Conservation (phyloP, 1,284 basidiomycete species). For the Puccinia novopanici region DNA sequence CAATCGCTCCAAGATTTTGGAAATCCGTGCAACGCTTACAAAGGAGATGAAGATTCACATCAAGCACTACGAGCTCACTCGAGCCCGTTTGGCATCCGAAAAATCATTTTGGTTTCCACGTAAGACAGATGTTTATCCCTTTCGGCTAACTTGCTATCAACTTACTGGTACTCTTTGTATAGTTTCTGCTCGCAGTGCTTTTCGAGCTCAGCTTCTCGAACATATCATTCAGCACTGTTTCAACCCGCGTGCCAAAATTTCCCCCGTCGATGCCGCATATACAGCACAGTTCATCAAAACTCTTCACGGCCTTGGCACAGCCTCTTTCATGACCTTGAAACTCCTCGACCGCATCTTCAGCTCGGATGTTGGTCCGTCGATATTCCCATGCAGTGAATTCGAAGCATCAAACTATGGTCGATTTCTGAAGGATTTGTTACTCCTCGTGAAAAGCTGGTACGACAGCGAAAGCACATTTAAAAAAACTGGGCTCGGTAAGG, state of each 20-base stretch:
- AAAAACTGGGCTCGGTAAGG: constrained; percentile 35
- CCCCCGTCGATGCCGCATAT: constrained; percentile 93
- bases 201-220: constrained; percentile 64
- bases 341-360: constrained; percentile 84
- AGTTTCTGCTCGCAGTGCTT: not conserved
- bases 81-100: constrained; percentile 75
- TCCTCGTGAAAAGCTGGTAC: constrained; percentile 47
- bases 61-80: constrained; percentile 69
- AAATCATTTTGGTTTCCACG: constrained; percentile 79
- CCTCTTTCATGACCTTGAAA: constrained; percentile 80
- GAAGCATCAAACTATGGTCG: constrained; percentile 89
- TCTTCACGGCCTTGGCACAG: constrained; percentile 80
- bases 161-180: not conserved
- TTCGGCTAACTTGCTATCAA: not conserved
- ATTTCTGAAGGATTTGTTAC: constrained; percentile 46
- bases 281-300: constrained; percentile 87
- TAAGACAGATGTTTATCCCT: constrained; percentile 62
- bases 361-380: constrained; percentile 76
- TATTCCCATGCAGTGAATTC: constrained; percentile 92
- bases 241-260: constrained; percentile 84
- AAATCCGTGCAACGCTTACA: constrained; percentile 65
- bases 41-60: constrained; percentile 73
- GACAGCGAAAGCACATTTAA: constrained; percentile 43
- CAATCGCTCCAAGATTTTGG: constrained; percentile 50
- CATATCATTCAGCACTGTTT: constrained; percentile 85